phyloP scores from a whole-genome alignment of 768 basidiomycete genomes.

The Mycena alexandri region DNA sequence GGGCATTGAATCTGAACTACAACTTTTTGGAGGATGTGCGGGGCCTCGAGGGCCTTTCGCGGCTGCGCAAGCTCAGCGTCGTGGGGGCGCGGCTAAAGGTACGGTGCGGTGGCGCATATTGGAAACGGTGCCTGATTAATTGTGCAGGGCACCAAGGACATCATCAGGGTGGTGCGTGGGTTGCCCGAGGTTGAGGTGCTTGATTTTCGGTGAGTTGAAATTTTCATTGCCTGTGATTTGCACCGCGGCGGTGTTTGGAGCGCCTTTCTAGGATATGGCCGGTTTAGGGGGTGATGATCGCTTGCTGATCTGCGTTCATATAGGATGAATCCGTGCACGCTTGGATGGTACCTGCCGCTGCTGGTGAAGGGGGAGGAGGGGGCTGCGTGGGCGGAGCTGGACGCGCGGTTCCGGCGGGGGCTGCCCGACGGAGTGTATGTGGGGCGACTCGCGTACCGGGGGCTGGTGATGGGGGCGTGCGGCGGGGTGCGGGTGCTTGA shows the following conservation, averaged over 20 bases:
- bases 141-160: conserved; percentile 66
- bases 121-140: neutral
- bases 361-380: conserved; percentile 62
- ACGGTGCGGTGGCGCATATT: too few species aligned
- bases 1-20: conserved; percentile 95
- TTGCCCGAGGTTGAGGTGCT: conserved; percentile 89
- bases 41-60: conserved; percentile 75
- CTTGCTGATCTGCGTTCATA: conserved; percentile 26
- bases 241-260: too few species aligned
- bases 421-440: conserved; percentile 92
- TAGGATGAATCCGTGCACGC: conserved; percentile 96
- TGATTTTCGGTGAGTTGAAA: conserved; percentile 82
- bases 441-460: conserved; percentile 90
- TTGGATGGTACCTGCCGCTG: conserved; percentile 95
- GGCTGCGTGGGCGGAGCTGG: conserved; percentile 78
- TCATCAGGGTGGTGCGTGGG: conserved; percentile 78
- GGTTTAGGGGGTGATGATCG: neutral
- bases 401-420: conserved; percentile 88
- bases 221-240: too few species aligned
- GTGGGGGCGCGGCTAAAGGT: conserved; percentile 84
- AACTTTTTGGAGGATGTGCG: conserved; percentile 89
- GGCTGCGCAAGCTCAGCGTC: conserved; percentile 87
- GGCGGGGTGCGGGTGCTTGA: conserved; percentile 79
- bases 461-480: conserved; percentile 86
- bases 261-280: too few species aligned